These are phyloP conservation scores for Chaetomiaceae sp. DNA, from an alignment of 2,329 filamentous ascomycete genomes.

Conservation along the genomic window DNA sequence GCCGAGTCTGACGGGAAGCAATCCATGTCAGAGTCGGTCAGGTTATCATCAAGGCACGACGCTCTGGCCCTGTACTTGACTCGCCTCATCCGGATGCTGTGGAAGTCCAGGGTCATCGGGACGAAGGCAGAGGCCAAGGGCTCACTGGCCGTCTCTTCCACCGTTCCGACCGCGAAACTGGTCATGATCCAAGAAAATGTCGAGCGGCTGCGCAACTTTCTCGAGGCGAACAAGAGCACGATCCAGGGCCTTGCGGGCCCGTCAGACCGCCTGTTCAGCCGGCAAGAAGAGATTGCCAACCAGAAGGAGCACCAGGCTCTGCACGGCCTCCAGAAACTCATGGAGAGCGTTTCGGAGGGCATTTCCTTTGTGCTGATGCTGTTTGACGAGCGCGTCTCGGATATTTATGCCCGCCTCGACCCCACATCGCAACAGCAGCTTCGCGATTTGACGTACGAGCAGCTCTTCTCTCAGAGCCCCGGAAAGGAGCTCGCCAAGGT, in stretches of 20 bases:
- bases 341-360: slow-evolving; percentile 88
- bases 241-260: slow-evolving; percentile 94
- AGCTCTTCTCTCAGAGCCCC: slow-evolving; percentile 71
- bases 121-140: slow-evolving; percentile 48
- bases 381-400: slow-evolving; percentile 87
- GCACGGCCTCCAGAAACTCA: slow-evolving; percentile 76
- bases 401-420: slow-evolving; percentile 75
- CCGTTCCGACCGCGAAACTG: slow-evolving; percentile 64
- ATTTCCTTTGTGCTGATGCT: slow-evolving; percentile 94
- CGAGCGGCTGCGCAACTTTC: slow-evolving; percentile 72
- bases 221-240: slow-evolving; percentile 80
- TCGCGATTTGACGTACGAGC: slow-evolving; percentile 76
- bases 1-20: slow-evolving; percentile 70
- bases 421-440: slow-evolving; percentile 65
- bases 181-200: slow-evolving; percentile 74
- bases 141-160: slow-evolving; percentile 59
- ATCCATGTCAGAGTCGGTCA: slow-evolving; percentile 73
- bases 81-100: slow-evolving; percentile 81
- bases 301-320: slow-evolving; percentile 93
- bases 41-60: slow-evolving; percentile 82
- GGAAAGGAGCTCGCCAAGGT: slow-evolving; percentile 90
- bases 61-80: slow-evolving; percentile 84
- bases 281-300: slow-evolving; percentile 85
- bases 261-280: slow-evolving; percentile 69
- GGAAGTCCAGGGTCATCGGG: slow-evolving; percentile 72